phyloP scores from a whole-genome alignment of 148 eudicot species.

The Polygonum maritimum region DNA sequence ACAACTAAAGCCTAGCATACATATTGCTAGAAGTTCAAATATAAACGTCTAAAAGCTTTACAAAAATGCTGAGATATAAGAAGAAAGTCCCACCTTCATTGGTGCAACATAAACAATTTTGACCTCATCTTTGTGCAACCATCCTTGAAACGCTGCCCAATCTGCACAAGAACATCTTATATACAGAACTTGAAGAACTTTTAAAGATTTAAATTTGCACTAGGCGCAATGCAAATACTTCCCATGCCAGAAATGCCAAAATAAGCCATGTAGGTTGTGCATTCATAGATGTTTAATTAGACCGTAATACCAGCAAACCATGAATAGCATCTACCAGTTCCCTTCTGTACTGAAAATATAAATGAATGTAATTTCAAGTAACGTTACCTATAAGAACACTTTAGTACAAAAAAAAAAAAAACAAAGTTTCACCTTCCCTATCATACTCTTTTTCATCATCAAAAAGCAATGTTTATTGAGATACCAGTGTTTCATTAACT shows the following conservation, averaged over 20 bases:
- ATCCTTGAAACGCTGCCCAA: conserved; percentile 86
- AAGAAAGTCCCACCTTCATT: conserved; percentile 46
- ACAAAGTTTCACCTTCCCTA: not conserved
- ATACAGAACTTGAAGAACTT: not conserved
- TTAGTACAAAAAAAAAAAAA: not conserved
- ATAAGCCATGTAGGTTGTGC: conserved; percentile 23
- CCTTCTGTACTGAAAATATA: conserved; percentile 66
- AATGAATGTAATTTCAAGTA: not conserved
- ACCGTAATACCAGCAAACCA: conserved; percentile 53
- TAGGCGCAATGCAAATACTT: not conserved
- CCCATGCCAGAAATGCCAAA: not conserved
- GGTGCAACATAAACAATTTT: conserved; percentile 99
- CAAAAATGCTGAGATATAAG: not conserved
- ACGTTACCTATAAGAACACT: not conserved
- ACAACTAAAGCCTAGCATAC: conserved; percentile 82
- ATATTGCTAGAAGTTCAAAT: conserved; percentile 1
- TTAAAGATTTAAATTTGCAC: not conserved
- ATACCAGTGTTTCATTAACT: conserved; percentile 2
- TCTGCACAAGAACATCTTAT: conserved; percentile 31
- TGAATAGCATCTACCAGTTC: conserved; percentile 75
- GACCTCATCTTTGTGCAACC: conserved; percentile 96
- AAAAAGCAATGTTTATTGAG: not conserved
- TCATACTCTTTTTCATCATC: not conserved
- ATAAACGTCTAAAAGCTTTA: not conserved
- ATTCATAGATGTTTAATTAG: conserved; percentile 53